Percentiles rank a stretch among this genome's conserved stretches.
Conservation (phyloP, 2,329 filamentous ascomycete genomes). For the Cephalotrichum gorgonifer region DNA sequence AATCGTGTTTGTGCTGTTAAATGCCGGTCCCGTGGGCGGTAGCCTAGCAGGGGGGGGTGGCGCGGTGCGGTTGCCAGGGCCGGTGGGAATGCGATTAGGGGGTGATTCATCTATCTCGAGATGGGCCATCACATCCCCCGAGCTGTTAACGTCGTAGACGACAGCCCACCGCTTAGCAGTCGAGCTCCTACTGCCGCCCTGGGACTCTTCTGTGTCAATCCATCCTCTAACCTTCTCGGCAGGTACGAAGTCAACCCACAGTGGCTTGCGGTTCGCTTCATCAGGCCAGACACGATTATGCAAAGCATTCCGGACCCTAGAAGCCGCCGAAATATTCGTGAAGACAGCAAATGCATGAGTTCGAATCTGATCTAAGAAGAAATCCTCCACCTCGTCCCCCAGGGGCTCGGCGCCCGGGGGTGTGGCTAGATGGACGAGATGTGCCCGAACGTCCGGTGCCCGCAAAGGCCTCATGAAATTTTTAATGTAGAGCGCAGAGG, state of each 20-base stretch:
- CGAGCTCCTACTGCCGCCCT: constrained; percentile 28
- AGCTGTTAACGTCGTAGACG: constrained; percentile 48
- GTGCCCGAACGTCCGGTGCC: constrained; percentile 51
- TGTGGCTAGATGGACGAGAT: constrained; percentile 61
- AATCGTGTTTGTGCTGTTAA: constrained; percentile 20
- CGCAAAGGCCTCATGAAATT: constrained; percentile 84
- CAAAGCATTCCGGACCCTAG: constrained; percentile 62
- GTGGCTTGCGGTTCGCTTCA: constrained; percentile 69
- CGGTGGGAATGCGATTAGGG: constrained; percentile 2
- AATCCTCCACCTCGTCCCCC: constrained; percentile 49
- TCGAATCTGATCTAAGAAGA: constrained; percentile 75
- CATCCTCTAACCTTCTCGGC: constrained; percentile 61
- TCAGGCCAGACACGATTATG: constrained; percentile 80
- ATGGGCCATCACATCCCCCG: constrained; percentile 42
- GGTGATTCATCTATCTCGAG: constrained; percentile 27
- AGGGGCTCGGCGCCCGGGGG: constrained; percentile 34
- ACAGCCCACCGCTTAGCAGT: constrained; percentile 56
- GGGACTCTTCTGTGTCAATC: constrained; percentile 57
- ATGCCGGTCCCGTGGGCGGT: constrained; percentile 8
- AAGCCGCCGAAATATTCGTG: constrained; percentile 56
- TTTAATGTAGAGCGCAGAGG: constrained; percentile 74
- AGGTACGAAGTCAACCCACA: constrained; percentile 88
- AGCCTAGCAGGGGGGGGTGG: constrained; percentile 10
- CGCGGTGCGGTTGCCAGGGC: constrained; percentile 7
- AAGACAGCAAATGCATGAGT: constrained; percentile 83